A percentile compares a stretch with the other conserved stretches of the same genome.
Conservation (phyloP, 176 grass and related monocot species). For the Triticum dicoccoides region DNA sequence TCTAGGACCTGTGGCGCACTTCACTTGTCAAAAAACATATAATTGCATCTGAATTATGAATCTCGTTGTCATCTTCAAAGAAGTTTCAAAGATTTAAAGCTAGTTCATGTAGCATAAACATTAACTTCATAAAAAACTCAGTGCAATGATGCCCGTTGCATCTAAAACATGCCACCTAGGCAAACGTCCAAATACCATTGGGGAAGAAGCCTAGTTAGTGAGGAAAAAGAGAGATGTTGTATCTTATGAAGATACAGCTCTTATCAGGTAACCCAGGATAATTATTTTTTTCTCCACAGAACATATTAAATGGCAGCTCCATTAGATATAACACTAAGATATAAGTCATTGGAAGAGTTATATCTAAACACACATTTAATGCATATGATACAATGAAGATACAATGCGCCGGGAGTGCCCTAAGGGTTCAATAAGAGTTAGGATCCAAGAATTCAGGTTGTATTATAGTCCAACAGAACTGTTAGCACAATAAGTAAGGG, state of each 20-base stretch:
- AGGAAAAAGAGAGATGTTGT: neutral
- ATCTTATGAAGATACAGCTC: neutral
- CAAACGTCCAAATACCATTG: neutral
- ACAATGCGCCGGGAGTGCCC: neutral
- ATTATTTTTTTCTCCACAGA: neutral
- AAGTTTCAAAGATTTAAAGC: too few species aligned
- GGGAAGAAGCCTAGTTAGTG: neutral
- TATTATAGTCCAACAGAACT: neutral
- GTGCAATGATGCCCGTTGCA: neutral
- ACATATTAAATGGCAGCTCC: neutral
- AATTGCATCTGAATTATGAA: slow-evolving; percentile 3
- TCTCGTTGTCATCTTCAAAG: neutral
- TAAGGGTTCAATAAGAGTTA: neutral
- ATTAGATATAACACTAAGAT: neutral
- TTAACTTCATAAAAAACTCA: neutral
- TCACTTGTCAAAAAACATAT: neutral
- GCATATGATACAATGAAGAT: neutral
- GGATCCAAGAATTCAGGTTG: neutral
- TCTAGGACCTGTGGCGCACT: neutral
- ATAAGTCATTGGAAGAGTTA: neutral
- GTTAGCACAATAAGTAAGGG: neutral
- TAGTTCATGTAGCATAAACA: neutral
- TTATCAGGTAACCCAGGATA: neutral
- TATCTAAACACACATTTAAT: neutral
- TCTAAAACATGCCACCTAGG: neutral